Evolutionary conservation across 495 filamentous ascomycete genomes (phyloP).

Genomic region (Xanthoparmelia taractica): DNA sequence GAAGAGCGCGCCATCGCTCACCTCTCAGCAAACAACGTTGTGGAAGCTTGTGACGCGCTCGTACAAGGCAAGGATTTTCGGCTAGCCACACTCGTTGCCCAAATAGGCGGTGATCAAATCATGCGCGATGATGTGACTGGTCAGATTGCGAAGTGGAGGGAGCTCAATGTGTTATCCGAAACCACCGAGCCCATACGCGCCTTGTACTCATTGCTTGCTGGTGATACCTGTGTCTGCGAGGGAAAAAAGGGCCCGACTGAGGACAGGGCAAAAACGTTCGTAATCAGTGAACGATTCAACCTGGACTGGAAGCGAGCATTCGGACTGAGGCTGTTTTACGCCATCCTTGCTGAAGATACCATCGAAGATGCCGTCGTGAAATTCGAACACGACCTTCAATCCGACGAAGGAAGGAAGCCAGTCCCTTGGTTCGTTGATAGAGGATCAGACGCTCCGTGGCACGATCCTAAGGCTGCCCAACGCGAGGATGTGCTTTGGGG

Average conservation of each 20-base stretch:
- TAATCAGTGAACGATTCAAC: slow-evolving; percentile 69
- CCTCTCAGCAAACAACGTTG: slow-evolving; percentile 66
- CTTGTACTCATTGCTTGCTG: slow-evolving; percentile 80
- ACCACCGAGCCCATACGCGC: slow-evolving; percentile 78
- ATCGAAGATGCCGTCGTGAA: slow-evolving; percentile 61
- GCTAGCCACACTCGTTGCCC: slow-evolving; percentile 72
- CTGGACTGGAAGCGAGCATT: slow-evolving; percentile 91
- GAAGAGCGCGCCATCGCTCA: slow-evolving; percentile 81
- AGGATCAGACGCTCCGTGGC: slow-evolving; percentile 38
- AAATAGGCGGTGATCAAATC: slow-evolving; percentile 61
- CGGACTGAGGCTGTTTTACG: slow-evolving; percentile 83
- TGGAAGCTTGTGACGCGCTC: slow-evolving; percentile 72
- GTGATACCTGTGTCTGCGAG: slow-evolving; percentile 71
- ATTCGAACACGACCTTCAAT: slow-evolving; percentile 58
- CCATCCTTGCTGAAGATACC: slow-evolving; percentile 55
- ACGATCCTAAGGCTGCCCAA: slow-evolving; percentile 43
- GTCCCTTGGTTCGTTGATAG: slow-evolving; percentile 52
- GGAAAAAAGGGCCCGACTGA: slow-evolving; percentile 67
- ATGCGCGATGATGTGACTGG: slow-evolving; percentile 60
- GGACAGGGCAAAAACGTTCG: slow-evolving; percentile 67
- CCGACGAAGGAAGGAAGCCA: slow-evolving; percentile 52
- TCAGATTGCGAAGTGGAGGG: slow-evolving; percentile 79
- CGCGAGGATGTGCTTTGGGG: slow-evolving; percentile 79
- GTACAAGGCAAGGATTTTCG: slow-evolving; percentile 65
- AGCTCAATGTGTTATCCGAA: slow-evolving; percentile 72